Conservation (phyloP, 495 filamentous ascomycete genomes). For the Chaetomium fimeti region DNA sequence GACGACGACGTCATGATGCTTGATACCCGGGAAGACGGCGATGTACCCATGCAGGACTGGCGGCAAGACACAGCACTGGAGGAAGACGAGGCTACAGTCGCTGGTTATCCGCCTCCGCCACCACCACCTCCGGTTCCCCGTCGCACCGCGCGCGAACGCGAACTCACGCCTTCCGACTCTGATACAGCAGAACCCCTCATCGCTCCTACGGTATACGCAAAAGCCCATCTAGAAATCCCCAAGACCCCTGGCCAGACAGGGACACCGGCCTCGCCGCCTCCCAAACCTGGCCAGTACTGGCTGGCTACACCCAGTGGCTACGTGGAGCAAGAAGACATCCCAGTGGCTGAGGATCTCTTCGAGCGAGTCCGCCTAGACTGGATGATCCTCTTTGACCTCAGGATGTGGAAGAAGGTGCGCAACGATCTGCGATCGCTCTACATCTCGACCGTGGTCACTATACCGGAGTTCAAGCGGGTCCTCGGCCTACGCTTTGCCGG, state of each 20-base stretch:
- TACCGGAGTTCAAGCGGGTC: slow-evolving; percentile 95
- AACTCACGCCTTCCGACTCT: slow-evolving; percentile 59
- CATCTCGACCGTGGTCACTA: slow-evolving; percentile 91
- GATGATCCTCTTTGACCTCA: slow-evolving; percentile 92
- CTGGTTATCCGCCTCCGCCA: slow-evolving; percentile 63
- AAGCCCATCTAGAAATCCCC: slow-evolving; percentile 56
- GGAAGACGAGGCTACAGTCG: slow-evolving; percentile 68
- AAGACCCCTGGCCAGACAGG: slow-evolving; percentile 51
- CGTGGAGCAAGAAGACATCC: slow-evolving; percentile 55
- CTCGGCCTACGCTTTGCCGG: slow-evolving; percentile 89
- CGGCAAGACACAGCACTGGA: slow-evolving; percentile 46
- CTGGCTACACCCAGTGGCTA: slow-evolving; percentile 71
- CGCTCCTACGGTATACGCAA: slow-evolving; percentile 53
- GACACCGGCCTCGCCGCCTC: slow-evolving; percentile 34
- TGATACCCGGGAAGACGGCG: slow-evolving; percentile 49
- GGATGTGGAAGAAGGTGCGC: slow-evolving; percentile 94
- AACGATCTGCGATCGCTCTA: slow-evolving; percentile 90
- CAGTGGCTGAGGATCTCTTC: slow-evolving; percentile 78
- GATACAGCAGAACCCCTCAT: slow-evolving; percentile 58
- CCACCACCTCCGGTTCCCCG: slow-evolving; percentile 55
- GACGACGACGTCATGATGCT: slow-evolving; percentile 55
- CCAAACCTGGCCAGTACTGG: slow-evolving; percentile 75
- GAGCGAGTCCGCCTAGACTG: slow-evolving; percentile 88
- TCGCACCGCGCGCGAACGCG: slow-evolving; percentile 47
- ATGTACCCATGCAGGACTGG: slow-evolving; percentile 60